Percentiles rank a stretch among this genome's conserved stretches.
These are phyloP conservation scores for Iberis pinnata DNA, from an alignment of 345 rosid species.

Conservation along the genomic window DNA sequence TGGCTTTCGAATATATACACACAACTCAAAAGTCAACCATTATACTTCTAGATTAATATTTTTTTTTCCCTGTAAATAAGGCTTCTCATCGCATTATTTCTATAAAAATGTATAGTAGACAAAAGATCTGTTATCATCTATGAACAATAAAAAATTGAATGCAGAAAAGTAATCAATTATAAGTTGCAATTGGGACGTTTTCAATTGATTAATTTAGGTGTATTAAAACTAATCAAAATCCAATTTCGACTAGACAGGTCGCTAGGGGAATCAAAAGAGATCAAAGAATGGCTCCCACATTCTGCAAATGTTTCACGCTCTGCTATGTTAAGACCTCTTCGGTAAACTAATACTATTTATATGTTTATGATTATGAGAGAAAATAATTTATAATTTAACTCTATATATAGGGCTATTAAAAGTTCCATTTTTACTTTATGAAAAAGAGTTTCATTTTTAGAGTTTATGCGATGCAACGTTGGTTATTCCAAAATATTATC, in stretches of 20 bases:
- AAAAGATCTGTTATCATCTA: not conserved
- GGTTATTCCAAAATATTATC: not conserved
- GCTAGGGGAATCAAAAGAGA: constrained; percentile 1
- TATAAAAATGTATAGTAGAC: not conserved
- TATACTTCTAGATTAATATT: constrained; percentile 5
- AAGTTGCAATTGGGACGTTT: not conserved
- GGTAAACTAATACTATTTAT: constrained; percentile 7
- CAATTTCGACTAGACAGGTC: not conserved
- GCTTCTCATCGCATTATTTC: not conserved
- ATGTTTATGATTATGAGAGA: not conserved
- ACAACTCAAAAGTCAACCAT: too few species aligned
- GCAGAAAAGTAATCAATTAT: constrained; percentile 10
- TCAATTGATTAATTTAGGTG: not conserved
- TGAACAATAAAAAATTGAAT: not conserved
- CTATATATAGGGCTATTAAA: not conserved
- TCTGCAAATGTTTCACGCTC: constrained; percentile 26
- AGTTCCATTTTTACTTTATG: constrained; percentile 2
- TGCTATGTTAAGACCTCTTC: constrained; percentile 29
- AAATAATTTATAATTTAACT: not conserved
- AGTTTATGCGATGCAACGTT: not conserved
- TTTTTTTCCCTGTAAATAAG: too few species aligned
- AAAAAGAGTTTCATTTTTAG: constrained; percentile 2
- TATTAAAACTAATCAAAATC: too few species aligned
- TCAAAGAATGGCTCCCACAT: constrained; percentile 26
- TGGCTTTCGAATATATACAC: constrained; percentile 4